These are phyloP conservation scores for Picochlorum sp. DNA, from an alignment of 139 green algal genomes.

Conservation along the genomic window DNA sequence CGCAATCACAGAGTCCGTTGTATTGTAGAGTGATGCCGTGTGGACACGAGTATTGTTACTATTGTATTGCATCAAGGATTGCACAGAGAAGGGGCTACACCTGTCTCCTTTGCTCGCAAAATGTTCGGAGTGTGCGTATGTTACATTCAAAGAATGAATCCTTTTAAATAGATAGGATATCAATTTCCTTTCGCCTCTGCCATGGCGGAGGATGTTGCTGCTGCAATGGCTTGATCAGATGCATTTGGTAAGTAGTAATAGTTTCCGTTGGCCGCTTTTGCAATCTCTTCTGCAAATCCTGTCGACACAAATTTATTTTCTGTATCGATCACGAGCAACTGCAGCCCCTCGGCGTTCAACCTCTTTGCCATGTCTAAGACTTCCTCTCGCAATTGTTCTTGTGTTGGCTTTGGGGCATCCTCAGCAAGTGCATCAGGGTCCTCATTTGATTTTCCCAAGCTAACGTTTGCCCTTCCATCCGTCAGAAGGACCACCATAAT, in stretches of 20 bases:
- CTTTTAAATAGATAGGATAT: background rate
- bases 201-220: slow-evolving; percentile 74
- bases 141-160: too few relatives aligned
- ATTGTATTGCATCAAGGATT: background rate
- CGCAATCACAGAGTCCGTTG: background rate
- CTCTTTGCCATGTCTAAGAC: slow-evolving; percentile 91
- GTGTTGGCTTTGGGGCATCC: slow-evolving; percentile 67
- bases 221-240: slow-evolving; percentile 77
- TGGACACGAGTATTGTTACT: background rate
- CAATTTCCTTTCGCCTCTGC: slow-evolving; percentile 40
- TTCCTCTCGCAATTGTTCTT: slow-evolving; percentile 53
- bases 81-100: background rate
- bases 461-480: slow-evolving; percentile 93
- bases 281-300: slow-evolving; percentile 96
- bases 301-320: slow-evolving; percentile 96
- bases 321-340: slow-evolving; percentile 97
- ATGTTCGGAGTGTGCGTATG: too few relatives aligned
- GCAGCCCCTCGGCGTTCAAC: slow-evolving; percentile 45
- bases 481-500: slow-evolving; percentile 97
- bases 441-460: slow-evolving; percentile 79
- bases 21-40: background rate
- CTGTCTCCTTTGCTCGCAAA: background rate
- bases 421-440: slow-evolving; percentile 78
- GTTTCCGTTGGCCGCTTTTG: slow-evolving; percentile 59
- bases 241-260: slow-evolving; percentile 96